A percentile compares a stretch with the other conserved stretches of the same genome.
These are phyloP conservation scores for Coemansia sp. DNA, from an alignment of 192 early-diverging fungal species.

Conservation along the genomic window DNA sequence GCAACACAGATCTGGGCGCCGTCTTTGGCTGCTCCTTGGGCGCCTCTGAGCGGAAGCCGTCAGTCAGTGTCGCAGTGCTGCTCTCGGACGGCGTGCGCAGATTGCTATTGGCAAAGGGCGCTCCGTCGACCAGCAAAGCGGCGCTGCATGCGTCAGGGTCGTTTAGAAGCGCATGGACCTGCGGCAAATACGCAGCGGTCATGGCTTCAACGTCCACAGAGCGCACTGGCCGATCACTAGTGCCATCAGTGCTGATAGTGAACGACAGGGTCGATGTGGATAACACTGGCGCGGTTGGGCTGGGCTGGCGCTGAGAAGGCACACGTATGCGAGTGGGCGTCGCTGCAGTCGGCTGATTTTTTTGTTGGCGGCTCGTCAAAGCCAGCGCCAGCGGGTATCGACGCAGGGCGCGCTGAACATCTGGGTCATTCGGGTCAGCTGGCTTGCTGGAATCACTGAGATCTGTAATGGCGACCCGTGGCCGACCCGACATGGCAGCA, in stretches of 20 bases:
- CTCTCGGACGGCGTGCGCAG: slow-evolving; percentile 27
- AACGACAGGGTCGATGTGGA: slow-evolving; percentile 33
- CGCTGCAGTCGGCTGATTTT: neutral
- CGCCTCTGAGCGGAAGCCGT: neutral
- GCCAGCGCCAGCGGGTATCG: slow-evolving; percentile 19
- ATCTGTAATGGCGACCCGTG: slow-evolving; percentile 26
- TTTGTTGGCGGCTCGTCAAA: slow-evolving; percentile 1
- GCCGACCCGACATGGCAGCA: neutral
- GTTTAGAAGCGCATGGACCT: slow-evolving; percentile 16
- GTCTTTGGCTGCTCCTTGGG: slow-evolving; percentile 6
- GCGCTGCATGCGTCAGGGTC: neutral
- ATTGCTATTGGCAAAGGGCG: neutral
- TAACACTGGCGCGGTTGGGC: neutral
- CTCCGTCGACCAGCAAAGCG: neutral
- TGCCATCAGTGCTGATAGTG: slow-evolving; percentile 22
- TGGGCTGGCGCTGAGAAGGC: slow-evolving; percentile 10
- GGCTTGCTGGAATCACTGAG: slow-evolving; percentile 9
- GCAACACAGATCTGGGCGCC: neutral
- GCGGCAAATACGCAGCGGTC: slow-evolving; percentile 38
- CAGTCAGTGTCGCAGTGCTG: slow-evolving; percentile 30
- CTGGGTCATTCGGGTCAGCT: slow-evolving; percentile 2
- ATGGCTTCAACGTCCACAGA: slow-evolving; percentile 40
- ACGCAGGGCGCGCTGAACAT: slow-evolving; percentile 11
- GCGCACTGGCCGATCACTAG: slow-evolving; percentile 16
- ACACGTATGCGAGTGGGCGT: slow-evolving; percentile 21